These are phyloP conservation scores for Davidsoniella eucalypti DNA, from an alignment of 2,329 filamentous ascomycete genomes.

Conservation along the genomic window DNA sequence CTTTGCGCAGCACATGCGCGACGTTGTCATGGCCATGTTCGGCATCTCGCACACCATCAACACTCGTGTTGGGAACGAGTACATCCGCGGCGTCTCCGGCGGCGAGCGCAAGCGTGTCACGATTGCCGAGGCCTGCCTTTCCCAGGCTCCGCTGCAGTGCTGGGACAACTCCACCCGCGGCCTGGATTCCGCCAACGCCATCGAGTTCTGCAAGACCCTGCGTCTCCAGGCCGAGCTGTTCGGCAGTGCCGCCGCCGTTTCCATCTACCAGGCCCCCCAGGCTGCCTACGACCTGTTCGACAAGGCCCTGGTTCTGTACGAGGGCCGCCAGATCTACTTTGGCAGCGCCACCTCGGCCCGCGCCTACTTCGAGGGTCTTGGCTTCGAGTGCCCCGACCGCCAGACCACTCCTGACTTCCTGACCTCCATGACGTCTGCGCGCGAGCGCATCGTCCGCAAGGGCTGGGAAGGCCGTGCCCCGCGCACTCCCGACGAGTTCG, in stretches of 20 bases:
- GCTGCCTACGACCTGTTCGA: conserved; percentile 58
- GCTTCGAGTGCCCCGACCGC: conserved; percentile 49
- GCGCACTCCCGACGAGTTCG: conserved; percentile 45
- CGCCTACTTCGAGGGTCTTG: conserved; percentile 47
- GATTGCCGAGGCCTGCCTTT: conserved; percentile 44
- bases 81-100: conserved; percentile 55
- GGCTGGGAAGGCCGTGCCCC: conserved; percentile 41
- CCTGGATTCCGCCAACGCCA: conserved; percentile 57
- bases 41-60: conserved; percentile 58
- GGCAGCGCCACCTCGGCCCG: conserved; percentile 44
- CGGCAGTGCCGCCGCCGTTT: conserved; percentile 48
- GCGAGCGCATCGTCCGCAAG: conserved; percentile 37
- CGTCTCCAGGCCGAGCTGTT: conserved; percentile 52
- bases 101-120: conserved; percentile 56
- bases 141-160: conserved; percentile 43
- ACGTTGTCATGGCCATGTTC: conserved; percentile 61
- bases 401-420: conserved; percentile 58
- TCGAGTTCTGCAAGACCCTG: conserved; percentile 58
- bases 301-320: conserved; percentile 58
- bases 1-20: conserved; percentile 47
- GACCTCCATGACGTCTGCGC: conserved; percentile 48
- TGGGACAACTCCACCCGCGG: conserved; percentile 61
- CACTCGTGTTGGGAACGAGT: conserved; percentile 60
- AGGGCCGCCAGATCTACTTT: conserved; percentile 64
- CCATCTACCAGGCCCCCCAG: conserved; percentile 61